Conservation (phyloP, 148 eudicot genomes). For the Rhododendron vialii region DNA sequence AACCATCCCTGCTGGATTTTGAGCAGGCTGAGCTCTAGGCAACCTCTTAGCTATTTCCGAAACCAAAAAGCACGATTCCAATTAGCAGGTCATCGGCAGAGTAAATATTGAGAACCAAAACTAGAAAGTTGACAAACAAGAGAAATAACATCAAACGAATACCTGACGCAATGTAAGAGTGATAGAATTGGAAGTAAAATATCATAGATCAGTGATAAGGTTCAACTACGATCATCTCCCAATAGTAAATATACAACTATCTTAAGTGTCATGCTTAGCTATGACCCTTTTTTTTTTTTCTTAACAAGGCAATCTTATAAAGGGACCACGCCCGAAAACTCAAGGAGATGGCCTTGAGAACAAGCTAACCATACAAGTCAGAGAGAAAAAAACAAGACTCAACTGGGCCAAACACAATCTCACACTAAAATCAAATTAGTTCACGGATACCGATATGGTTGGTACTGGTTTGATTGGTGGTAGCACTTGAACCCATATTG, state of each 20-base stretch:
- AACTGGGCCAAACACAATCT: not conserved
- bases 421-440: not conserved
- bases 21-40: constrained; percentile 85
- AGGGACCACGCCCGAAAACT: not conserved
- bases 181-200: not conserved
- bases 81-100: not conserved
- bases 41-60: constrained; percentile 57
- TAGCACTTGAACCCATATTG: not conserved
- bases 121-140: not conserved
- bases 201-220: not conserved
- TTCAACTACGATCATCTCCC: not conserved
- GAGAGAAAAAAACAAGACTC: not conserved
- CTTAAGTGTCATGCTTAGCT: not conserved
- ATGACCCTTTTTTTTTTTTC: not conserved
- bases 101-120: constrained; percentile 8
- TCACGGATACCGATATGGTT: not conserved
- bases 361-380: not conserved
- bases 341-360: not conserved
- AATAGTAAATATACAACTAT: not conserved
- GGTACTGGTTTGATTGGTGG: not conserved
- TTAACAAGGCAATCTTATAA: not conserved
- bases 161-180: not conserved
- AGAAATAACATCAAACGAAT: not conserved
- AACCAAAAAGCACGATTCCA: not conserved
- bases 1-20: constrained; percentile 93